These are phyloP conservation scores for Macaranga tanarius DNA, from an alignment of 441 rosid genomes.

Conservation along the genomic window DNA sequence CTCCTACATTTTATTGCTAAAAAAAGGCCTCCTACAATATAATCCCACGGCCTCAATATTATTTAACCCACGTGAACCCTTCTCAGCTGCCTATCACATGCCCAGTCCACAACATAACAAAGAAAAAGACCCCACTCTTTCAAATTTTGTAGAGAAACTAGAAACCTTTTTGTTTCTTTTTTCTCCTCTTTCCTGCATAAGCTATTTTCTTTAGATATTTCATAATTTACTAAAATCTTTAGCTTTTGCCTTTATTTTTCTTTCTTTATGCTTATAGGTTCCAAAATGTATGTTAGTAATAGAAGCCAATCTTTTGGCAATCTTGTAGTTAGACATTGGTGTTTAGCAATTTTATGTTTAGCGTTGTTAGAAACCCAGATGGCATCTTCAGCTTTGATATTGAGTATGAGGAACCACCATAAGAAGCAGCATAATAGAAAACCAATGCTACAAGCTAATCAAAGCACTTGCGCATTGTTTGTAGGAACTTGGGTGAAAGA, in stretches of 20 bases:
- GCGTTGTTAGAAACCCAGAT: slow-evolving; percentile 35
- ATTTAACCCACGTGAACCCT: slow-evolving; percentile 26
- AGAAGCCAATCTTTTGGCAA: slow-evolving; percentile 10
- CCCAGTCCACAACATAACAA: slow-evolving; percentile 21
- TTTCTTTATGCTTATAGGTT: not conserved
- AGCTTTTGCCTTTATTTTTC: slow-evolving; percentile 6
- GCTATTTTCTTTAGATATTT: not conserved
- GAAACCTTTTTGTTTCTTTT: too few species aligned
- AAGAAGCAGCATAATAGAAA: slow-evolving; percentile 39
- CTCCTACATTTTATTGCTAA: too few species aligned
- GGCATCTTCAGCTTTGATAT: slow-evolving; percentile 46
- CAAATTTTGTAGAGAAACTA: slow-evolving; percentile 14
- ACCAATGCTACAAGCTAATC: slow-evolving; percentile 50
- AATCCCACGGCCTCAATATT: not conserved
- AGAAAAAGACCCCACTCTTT: slow-evolving; percentile 19
- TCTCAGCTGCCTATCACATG: slow-evolving; percentile 29
- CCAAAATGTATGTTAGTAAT: slow-evolving; percentile 29
- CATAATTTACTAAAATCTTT: not conserved
- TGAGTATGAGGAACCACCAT: slow-evolving; percentile 46
- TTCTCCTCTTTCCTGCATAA: not conserved
- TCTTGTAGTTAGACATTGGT: slow-evolving; percentile 19
- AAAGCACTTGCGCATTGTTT: slow-evolving; percentile 56
- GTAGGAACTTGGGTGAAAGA: slow-evolving; percentile 79
- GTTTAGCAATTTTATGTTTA: slow-evolving; percentile 34
- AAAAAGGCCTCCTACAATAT: too few species aligned